Conservation (phyloP, 345 rosid genomes). For the Rubroshorea leprosula region DNA sequence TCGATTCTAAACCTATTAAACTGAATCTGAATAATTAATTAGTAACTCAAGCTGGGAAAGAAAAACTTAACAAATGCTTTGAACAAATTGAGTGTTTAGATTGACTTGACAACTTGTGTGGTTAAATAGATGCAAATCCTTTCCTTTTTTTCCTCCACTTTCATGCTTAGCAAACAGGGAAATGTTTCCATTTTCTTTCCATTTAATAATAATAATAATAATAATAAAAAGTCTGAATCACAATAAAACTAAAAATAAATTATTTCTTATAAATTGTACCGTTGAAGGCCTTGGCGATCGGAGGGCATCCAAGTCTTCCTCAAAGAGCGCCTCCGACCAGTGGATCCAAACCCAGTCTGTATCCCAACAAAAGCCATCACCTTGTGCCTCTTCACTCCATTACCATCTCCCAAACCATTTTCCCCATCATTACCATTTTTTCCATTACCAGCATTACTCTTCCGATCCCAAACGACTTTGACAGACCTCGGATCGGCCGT, state of each 20-base stretch:
- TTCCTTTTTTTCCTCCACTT: not conserved
- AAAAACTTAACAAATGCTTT: no score
- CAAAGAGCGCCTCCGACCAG: conserved; percentile 62
- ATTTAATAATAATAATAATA: no score
- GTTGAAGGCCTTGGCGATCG: conserved; percentile 67
- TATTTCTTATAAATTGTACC: conserved; percentile 27
- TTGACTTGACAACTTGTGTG: not conserved
- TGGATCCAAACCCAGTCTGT: conserved; percentile 72
- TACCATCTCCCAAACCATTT: conserved; percentile 4
- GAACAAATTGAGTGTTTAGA: not conserved
- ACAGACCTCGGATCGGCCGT: conserved; percentile 43
- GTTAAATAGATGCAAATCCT: not conserved
- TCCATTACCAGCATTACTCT: conserved; percentile 2
- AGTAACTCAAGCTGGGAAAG: not conserved
- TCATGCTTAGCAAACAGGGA: not conserved
- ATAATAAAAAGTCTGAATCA: no score
- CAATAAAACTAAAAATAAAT: no score
- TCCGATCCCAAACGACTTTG: conserved; percentile 52
- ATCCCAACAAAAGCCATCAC: conserved; percentile 92
- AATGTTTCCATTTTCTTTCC: no score
- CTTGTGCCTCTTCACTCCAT: conserved; percentile 45
- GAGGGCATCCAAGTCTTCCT: conserved; percentile 93
- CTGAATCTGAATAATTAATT: not conserved
- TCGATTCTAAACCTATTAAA: not conserved
- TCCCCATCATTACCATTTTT: conserved; percentile 1